Conservation (phyloP, 2,329 filamentous ascomycete genomes). For the Aquanectria penicillioides region DNA sequence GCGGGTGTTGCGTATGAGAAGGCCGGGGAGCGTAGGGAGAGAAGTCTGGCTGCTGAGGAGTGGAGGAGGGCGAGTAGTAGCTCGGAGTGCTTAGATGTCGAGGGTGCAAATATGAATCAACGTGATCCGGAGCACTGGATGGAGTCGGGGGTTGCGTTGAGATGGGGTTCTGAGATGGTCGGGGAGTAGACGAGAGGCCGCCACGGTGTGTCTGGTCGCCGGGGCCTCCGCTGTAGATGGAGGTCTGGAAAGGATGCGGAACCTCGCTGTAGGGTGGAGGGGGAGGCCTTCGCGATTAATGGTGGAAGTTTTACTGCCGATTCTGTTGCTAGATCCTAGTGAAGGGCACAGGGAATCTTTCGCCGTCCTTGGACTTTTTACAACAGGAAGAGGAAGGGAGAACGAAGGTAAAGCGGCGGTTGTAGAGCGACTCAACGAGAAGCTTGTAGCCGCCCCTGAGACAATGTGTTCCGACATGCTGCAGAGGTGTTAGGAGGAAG, state of each 20-base stretch:
- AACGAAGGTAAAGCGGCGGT: conserved; percentile 47
- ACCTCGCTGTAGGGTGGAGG: conserved; percentile 75
- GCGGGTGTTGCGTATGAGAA: conserved; percentile 56
- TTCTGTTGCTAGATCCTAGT: conserved; percentile 66
- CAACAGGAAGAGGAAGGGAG: conserved; percentile 48
- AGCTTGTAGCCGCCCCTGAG: conserved; percentile 47
- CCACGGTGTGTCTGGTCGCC: conserved; percentile 47
- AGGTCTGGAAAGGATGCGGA: conserved; percentile 71
- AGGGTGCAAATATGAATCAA: conserved; percentile 64
- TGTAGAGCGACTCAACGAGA: conserved; percentile 47
- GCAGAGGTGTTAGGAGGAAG: conserved; percentile 11
- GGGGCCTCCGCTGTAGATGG: conserved; percentile 60
- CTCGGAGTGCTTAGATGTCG: conserved; percentile 66
- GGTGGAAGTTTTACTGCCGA: conserved; percentile 70
- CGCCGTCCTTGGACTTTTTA: conserved; percentile 50
- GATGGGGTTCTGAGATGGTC: conserved; percentile 37
- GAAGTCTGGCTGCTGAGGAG: conserved; percentile 58
- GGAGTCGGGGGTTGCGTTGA: conserved; percentile 58
- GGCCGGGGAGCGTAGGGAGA: conserved; percentile 53
- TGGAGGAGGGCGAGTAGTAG: conserved; percentile 68
- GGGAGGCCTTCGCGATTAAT: conserved; percentile 73
- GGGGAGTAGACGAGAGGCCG: conserved; percentile 43
- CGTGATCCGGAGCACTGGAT: conserved; percentile 63
- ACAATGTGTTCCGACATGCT: conserved; percentile 16
- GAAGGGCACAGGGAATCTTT: conserved; percentile 39